These are phyloP conservation scores for Hyphopichia pseudoburtonii DNA, from an alignment of 1,139 yeast genomes.

Conservation along the genomic window DNA sequence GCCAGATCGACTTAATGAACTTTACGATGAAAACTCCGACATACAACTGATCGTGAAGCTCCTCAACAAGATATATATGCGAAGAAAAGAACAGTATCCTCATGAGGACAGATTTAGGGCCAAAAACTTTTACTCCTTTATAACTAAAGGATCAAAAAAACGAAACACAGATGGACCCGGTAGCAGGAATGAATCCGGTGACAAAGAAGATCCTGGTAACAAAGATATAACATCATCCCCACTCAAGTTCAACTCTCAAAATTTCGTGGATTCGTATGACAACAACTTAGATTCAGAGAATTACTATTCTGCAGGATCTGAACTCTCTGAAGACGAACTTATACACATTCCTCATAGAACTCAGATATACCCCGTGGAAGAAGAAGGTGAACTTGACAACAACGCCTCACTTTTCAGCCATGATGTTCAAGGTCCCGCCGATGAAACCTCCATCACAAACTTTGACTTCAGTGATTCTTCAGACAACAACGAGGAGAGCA, in stretches of 20 bases:
- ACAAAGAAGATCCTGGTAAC: too few species aligned
- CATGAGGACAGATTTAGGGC: constrained; percentile 40
- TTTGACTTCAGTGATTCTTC: neutral
- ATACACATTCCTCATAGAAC: neutral
- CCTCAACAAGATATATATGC: constrained; percentile 36
- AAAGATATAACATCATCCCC: too few species aligned
- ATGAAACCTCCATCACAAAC: neutral
- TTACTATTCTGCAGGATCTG: constrained; percentile 1
- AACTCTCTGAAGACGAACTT: constrained; percentile 1
- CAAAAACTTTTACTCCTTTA: constrained; percentile 38
- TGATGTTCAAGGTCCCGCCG: neutral
- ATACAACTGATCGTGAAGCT: constrained; percentile 34
- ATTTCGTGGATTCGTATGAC: neutral
- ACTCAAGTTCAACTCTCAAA: constrained; percentile 10
- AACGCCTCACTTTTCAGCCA: neutral
- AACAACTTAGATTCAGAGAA: constrained; percentile 2
- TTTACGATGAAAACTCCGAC: constrained; percentile 36
- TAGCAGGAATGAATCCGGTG: too few species aligned
- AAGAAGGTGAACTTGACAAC: neutral
- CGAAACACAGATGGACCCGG: constrained; percentile 3
- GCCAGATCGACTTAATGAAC: constrained; percentile 35
- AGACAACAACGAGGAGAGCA: neutral
- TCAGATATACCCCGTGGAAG: neutral
- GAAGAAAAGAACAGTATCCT: constrained; percentile 33
- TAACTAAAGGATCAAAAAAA: constrained; percentile 23